Percentiles rank a stretch among this genome's conserved stretches.
Evolutionary conservation across 2,329 filamentous ascomycete species (phyloP).

Genomic region (Coniochaeta hoffmannii): DNA sequence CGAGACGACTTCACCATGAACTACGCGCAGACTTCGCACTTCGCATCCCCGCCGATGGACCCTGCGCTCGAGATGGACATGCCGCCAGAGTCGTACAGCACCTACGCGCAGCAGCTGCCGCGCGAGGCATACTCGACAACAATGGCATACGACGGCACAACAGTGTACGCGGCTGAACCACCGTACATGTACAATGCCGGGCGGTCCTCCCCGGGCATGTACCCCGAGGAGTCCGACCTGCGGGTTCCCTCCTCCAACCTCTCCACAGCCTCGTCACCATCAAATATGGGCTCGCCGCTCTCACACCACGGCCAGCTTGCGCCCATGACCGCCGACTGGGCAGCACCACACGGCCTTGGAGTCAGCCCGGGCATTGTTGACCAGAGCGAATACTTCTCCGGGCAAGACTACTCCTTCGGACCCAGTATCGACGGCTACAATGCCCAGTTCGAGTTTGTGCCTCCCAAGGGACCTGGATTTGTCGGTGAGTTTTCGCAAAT

Average conservation of each 20-base stretch:
- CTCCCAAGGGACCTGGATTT: slow-evolving; percentile 40
- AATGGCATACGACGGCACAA: slow-evolving; percentile 36
- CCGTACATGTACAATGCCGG: slow-evolving; percentile 32
- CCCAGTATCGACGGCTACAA: slow-evolving; percentile 42
- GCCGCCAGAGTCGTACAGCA: slow-evolving; percentile 36
- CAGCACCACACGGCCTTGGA: slow-evolving; percentile 44
- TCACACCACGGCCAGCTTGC: slow-evolving; percentile 52
- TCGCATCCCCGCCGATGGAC: slow-evolving; percentile 35
- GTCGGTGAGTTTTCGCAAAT: slow-evolving; percentile 47
- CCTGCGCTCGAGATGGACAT: slow-evolving; percentile 40
- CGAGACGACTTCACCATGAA: slow-evolving; percentile 31
- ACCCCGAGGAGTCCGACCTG: slow-evolving; percentile 43
- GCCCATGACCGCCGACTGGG: slow-evolving; percentile 49
- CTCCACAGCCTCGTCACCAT: slow-evolving; percentile 57
- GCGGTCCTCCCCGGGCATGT: slow-evolving; percentile 38
- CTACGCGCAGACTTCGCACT: slow-evolving; percentile 37
- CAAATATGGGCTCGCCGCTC: slow-evolving; percentile 59
- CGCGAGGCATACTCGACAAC: slow-evolving; percentile 30
- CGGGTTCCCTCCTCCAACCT: slow-evolving; percentile 47
- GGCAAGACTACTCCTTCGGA: slow-evolving; percentile 48
- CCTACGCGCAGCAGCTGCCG: slow-evolving; percentile 30
- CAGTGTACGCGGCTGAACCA: slow-evolving; percentile 36
- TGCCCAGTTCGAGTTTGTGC: slow-evolving; percentile 35
- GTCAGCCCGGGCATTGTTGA: slow-evolving; percentile 58
- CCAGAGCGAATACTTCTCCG: slow-evolving; percentile 44